These are phyloP conservation scores for Hortaea sp. DNA, from an alignment of 2,329 filamentous ascomycete genomes.

Conservation along the genomic window DNA sequence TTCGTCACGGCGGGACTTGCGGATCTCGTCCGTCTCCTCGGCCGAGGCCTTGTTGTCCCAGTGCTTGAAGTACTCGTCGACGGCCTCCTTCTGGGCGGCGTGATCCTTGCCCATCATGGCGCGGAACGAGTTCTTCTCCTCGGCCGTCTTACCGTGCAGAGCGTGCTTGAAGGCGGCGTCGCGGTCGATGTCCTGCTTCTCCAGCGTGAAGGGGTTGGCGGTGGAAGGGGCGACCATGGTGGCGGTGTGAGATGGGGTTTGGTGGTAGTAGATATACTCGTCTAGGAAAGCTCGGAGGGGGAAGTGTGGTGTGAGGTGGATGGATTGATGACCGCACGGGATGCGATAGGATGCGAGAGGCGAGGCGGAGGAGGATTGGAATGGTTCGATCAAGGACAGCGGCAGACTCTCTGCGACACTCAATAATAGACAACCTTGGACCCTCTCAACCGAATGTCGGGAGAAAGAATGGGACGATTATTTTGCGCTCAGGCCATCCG, in stretches of 20 bases:
- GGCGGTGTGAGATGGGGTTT: background rate
- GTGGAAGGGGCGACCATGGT: conserved; percentile 46
- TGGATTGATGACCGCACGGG: background rate
- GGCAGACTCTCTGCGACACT: background rate
- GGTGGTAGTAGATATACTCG: background rate
- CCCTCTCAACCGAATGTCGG: background rate
- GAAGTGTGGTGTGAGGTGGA: background rate
- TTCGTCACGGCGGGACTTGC: conserved; percentile 67
- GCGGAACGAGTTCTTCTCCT: conserved; percentile 68
- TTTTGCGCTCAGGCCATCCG: background rate
- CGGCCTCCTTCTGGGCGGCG: conserved; percentile 66
- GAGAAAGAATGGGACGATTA: background rate
- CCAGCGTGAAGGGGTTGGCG: conserved; percentile 19
- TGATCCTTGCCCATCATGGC: conserved; percentile 81
- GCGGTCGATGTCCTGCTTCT: conserved; percentile 28
- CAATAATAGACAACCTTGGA: background rate
- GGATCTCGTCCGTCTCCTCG: conserved; percentile 71
- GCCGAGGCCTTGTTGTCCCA: conserved; percentile 77
- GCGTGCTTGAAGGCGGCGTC: conserved; percentile 72
- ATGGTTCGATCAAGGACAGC: background rate
- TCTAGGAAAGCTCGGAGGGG: background rate
- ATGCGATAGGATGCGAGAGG: background rate
- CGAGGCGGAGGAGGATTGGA: background rate
- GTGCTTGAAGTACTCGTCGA: conserved; percentile 93
- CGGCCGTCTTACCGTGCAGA: conserved; percentile 63